These are phyloP conservation scores for Vitis hybrid DNA, from an alignment of 177 flowering plant species.

Conservation along the genomic window DNA sequence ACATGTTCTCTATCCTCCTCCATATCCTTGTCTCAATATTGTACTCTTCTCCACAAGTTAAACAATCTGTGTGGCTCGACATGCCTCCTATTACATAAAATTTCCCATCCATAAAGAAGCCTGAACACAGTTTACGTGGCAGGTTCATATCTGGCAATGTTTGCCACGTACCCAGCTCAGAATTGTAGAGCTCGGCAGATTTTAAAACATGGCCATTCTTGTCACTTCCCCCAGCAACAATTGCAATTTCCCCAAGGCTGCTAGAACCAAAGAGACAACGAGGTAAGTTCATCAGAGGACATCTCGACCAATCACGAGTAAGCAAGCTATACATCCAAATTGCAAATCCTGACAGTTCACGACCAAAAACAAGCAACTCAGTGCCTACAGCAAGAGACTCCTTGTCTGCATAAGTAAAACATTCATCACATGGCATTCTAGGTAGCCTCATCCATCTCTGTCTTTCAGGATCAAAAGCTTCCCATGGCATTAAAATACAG, in stretches of 20 bases:
- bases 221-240: conserved; percentile 70
- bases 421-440: conserved; percentile 49
- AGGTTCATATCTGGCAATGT: conserved; percentile 49
- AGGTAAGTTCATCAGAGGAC: conserved; percentile 50
- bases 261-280: conserved; percentile 69
- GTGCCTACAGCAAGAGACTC: conserved; percentile 78
- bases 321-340: conserved; percentile 60
- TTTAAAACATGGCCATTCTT: conserved; percentile 37
- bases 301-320: conserved; percentile 42
- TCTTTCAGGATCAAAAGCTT: conserved; percentile 59
- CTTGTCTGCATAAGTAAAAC: conserved; percentile 58
- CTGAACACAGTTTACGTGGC: conserved; percentile 62
- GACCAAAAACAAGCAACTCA: conserved; percentile 66
- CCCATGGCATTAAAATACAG: conserved; percentile 58
- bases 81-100: conserved; percentile 72
- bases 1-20: conserved; percentile 51
- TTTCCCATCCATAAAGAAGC: conserved; percentile 66
- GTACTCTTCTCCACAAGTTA: conserved; percentile 76
- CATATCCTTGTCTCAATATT: conserved; percentile 38
- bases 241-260: conserved; percentile 55
- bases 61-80: conserved; percentile 26
- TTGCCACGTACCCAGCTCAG: conserved; percentile 44
- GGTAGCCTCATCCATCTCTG: conserved; percentile 64
- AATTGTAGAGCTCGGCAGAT: conserved; percentile 67
- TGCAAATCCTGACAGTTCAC: conserved; percentile 42